A percentile compares a stretch with the other conserved stretches of the same genome.
phyloP scores from a whole-genome alignment of 495 filamentous ascomycete genomes.

The Penicillium samsonianum region DNA sequence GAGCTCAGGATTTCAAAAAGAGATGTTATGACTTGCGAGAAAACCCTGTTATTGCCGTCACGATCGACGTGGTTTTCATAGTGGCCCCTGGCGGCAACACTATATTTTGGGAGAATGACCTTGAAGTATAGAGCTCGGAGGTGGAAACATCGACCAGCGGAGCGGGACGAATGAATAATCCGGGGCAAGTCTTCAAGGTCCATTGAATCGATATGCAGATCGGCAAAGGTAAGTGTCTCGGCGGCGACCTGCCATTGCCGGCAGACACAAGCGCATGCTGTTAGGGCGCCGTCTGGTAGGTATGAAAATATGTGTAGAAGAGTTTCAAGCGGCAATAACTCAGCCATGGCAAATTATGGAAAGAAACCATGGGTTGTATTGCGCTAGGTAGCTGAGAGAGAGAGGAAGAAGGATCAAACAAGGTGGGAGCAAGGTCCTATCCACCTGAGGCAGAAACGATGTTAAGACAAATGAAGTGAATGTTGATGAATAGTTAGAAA shows the following conservation, averaged over 20 bases:
- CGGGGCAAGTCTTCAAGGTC: background rate
- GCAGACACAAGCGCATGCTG: background rate
- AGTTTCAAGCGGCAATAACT: background rate
- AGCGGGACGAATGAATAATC: background rate
- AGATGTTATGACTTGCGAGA: background rate
- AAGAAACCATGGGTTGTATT: too few species aligned
- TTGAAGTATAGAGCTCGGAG: background rate
- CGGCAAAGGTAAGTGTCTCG: background rate
- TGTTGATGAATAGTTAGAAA: too few species aligned
- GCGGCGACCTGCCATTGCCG: constrained; percentile 1
- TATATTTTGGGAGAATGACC: background rate
- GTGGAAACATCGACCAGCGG: background rate
- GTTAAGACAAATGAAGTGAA: background rate
- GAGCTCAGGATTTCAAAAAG: background rate
- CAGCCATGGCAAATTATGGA: too few species aligned
- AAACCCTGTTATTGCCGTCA: background rate
- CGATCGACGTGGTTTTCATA: background rate
- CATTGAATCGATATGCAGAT: background rate
- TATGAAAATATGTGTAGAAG: background rate
- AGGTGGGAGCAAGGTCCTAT: too few species aligned
- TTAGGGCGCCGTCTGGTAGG: background rate
- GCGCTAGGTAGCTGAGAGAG: too few species aligned
- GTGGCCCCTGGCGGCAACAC: background rate
- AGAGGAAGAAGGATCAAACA: too few species aligned
- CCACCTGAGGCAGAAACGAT: too few species aligned